phyloP scores from a whole-genome alignment of 2,329 filamentous ascomycete genomes.

The Claviceps sp. region DNA sequence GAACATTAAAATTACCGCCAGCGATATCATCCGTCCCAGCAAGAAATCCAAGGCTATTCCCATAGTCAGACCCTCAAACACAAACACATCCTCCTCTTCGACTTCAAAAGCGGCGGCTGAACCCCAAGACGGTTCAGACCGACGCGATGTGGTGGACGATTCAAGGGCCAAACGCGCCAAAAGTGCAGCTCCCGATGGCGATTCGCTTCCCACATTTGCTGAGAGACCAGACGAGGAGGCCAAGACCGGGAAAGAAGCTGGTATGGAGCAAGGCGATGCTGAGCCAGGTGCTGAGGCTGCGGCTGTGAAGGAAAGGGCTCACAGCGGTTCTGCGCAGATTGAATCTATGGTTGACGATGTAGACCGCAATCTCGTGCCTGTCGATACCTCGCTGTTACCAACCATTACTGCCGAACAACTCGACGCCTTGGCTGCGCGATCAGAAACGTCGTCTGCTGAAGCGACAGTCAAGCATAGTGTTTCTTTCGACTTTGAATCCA shows the following conservation, averaged over 20 bases:
- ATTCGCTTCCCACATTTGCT: conserved; percentile 66
- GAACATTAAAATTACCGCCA: conserved; percentile 49
- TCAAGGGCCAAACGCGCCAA: conserved; percentile 65
- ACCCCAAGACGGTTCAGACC: conserved; percentile 31
- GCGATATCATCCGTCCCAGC: conserved; percentile 48
- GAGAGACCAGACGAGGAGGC: conserved; percentile 27
- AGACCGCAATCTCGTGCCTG: conserved; percentile 24
- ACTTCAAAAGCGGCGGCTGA: conserved; percentile 13
- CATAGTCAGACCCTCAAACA: conserved; percentile 55
- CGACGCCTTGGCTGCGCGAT: conserved; percentile 40
- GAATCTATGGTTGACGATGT: conserved; percentile 22
- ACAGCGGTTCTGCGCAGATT: not conserved
- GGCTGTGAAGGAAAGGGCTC: not conserved
- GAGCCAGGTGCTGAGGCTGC: not conserved
- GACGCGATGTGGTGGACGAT: conserved; percentile 44
- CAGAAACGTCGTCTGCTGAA: conserved; percentile 38
- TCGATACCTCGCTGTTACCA: conserved; percentile 41
- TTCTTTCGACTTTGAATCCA: conserved; percentile 47
- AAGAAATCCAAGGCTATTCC: conserved; percentile 76
- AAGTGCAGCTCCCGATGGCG: conserved; percentile 49
- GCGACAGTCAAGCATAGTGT: conserved; percentile 30
- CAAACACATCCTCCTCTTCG: conserved; percentile 19
- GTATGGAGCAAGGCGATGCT: not conserved
- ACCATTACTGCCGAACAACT: conserved; percentile 38
- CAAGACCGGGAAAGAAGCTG: not conserved